Evolutionary conservation across 2,329 filamentous ascomycete genomes (phyloP), one percentile per base, ranked within the genome.

Genomic region (Septoria petroselini): DNA sequence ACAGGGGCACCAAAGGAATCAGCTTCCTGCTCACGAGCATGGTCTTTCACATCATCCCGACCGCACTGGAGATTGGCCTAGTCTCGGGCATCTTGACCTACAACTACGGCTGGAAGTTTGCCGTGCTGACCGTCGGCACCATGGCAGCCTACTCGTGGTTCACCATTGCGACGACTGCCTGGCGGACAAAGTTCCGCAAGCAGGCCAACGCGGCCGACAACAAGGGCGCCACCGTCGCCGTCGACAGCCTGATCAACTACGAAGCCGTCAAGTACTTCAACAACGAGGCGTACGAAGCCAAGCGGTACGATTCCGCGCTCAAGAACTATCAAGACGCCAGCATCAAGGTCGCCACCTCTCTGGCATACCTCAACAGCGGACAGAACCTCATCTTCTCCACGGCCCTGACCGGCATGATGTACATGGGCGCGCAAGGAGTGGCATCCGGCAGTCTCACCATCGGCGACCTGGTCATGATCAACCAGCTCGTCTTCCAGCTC

Each of bases 181-280:
- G 93, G 94, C 81, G 94, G 62, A 98, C 94, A 2, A 94, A 94
- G 69, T 98, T 98, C 69, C 81, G 94, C 39, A 86, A 91, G 62
- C 88, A 94, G 70, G 90, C 93, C 31, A 98, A 98, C 67, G 89
- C 90, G 4, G 94, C 93, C 0, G 94, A 98, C 62, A 98, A 97
- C 71, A 88, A 84, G 66, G 93, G 89, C 0, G 94, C 91, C 1
- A 97, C 91, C 0, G 89, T 97, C 6, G 91, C 91, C 0, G 91
- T 97, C 1, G 93, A 98, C 71, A 95, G 91, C 0, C 75, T 98
- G 42, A 95, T 98, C 76, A 98, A 98, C 73, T 98, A 96, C 65
- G 93, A 98, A 71, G 91, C 94, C 11, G 93, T 98, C 66, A 98
- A 98, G 65, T 95, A 97, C 73, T 98, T 97, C 74, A 98, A 98